phyloP scores from a whole-genome alignment of 2,329 filamentous ascomycete species.

The Xylariaceae sp. region DNA sequence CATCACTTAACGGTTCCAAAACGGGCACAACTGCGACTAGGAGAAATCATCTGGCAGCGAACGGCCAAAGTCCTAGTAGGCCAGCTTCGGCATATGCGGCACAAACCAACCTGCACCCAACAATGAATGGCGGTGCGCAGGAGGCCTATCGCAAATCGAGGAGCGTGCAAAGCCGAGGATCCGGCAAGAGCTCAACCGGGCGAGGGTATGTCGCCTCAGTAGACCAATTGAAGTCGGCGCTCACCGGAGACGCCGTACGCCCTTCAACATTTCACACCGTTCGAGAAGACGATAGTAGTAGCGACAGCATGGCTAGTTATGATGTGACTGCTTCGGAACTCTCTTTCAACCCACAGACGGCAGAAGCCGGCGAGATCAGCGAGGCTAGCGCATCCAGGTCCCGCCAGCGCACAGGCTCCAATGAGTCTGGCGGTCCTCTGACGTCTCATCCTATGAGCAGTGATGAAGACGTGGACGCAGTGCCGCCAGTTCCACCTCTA shows the following conservation, averaged over 20 bases:
- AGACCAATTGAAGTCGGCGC: conserved; percentile 59
- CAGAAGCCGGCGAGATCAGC: conserved; percentile 27
- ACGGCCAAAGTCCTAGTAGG: conserved; percentile 37
- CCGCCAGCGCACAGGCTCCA: conserved; percentile 26
- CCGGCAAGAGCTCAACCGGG: conserved; percentile 40
- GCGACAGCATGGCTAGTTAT: conserved; percentile 68
- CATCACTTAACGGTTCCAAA: conserved; percentile 72
- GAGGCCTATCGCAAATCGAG: conserved; percentile 40
- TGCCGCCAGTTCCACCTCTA: conserved; percentile 56
- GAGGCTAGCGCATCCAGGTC: conserved; percentile 16
- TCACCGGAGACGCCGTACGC: conserved; percentile 47
- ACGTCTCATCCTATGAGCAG: conserved; percentile 27
- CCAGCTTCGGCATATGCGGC: conserved; percentile 46
- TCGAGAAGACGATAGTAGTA: conserved; percentile 45
- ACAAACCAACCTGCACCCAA: conserved; percentile 47
- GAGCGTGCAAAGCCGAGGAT: conserved; percentile 50
- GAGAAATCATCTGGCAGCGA: conserved; percentile 44
- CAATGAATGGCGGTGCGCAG: conserved; percentile 39
- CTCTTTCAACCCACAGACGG: conserved; percentile 49
- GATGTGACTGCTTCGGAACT: conserved; percentile 65
- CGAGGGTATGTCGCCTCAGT: conserved; percentile 55
- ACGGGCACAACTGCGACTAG: conserved; percentile 55
- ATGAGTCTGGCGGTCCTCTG: conserved; percentile 25
- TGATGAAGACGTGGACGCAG: conserved; percentile 33
- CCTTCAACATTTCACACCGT: conserved; percentile 38